These are phyloP conservation scores for Scenedesmus sp. DNA, from an alignment of 163 green algal species.

Conservation along the genomic window DNA sequence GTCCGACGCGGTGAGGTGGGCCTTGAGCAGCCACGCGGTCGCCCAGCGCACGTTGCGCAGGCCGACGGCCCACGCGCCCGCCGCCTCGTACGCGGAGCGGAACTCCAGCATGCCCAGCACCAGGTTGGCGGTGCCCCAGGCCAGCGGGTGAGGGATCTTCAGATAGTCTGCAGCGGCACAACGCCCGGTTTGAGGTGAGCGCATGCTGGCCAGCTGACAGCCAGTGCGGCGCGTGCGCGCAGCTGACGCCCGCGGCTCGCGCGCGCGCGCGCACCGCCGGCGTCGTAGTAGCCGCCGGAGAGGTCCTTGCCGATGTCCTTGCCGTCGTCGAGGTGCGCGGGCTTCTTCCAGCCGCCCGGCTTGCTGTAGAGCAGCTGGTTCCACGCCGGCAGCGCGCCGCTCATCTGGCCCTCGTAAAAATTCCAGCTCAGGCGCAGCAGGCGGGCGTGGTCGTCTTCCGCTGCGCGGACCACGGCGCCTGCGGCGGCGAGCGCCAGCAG, in stretches of 20 bases:
- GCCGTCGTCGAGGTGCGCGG: slow-evolving; percentile 50
- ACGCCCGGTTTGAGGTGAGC: neutral
- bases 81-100: neutral
- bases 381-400: slow-evolving; percentile 50
- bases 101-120: slow-evolving; percentile 36
- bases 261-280: slow-evolving; percentile 45
- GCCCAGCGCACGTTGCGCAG: slow-evolving; percentile 40
- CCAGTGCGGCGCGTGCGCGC: neutral
- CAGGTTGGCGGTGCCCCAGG: slow-evolving; percentile 37
- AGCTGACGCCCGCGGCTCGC: no score
- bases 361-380: slow-evolving; percentile 23
- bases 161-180: slow-evolving; percentile 26
- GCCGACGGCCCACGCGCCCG: neutral
- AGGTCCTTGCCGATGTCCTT: slow-evolving; percentile 44
- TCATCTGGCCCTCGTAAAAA: slow-evolving; percentile 60
- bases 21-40: slow-evolving; percentile 47
- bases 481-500: no score
- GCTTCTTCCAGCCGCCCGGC: slow-evolving; percentile 26
- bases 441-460: slow-evolving; percentile 28
- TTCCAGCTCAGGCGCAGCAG: slow-evolving; percentile 18
- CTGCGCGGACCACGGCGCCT: no score
- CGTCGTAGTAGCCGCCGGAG: slow-evolving; percentile 59
- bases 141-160: slow-evolving; percentile 34
- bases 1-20: slow-evolving; percentile 37
- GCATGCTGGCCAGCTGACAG: no score